Evolutionary conservation across 495 filamentous ascomycete genomes (phyloP).

Genomic region (Aspergillus hancockii): DNA sequence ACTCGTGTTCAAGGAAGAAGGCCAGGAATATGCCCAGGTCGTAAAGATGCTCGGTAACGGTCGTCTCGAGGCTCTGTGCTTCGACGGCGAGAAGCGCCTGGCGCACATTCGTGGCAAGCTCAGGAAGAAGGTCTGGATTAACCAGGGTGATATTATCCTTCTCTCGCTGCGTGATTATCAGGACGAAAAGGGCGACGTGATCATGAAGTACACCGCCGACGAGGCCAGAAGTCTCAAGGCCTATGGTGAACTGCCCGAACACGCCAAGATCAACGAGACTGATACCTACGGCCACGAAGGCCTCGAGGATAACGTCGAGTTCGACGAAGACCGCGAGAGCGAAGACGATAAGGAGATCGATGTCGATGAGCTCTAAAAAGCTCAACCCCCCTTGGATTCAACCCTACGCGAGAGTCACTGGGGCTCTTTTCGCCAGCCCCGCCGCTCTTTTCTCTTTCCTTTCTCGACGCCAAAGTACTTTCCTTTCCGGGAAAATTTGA

Average conservation of each 20-base stretch:
- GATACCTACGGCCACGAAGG: constrained; percentile 79
- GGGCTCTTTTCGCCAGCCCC: constrained; percentile 32
- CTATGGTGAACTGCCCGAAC: constrained; percentile 95
- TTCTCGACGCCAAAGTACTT: constrained; percentile 10
- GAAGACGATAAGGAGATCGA: constrained; percentile 62
- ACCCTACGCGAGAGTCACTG: constrained; percentile 40
- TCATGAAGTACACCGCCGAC: constrained; percentile 97
- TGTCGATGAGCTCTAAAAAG: constrained; percentile 59
- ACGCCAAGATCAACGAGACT: constrained; percentile 99
- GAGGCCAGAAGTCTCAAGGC: constrained; percentile 93
- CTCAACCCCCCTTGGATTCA: constrained; percentile 29
- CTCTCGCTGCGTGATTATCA: constrained; percentile 97
- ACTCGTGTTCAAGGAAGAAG: constrained; percentile 97
- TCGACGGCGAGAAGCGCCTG: constrained; percentile 76
- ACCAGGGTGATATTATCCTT: constrained; percentile 98
- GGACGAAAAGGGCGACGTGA: constrained; percentile 98
- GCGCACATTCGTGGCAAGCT: constrained; percentile 76
- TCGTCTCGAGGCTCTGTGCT: constrained; percentile 93
- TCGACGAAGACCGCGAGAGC: constrained; percentile 59
- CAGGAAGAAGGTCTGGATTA: constrained; percentile 98
- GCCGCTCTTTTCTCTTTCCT: constrained; percentile 33
- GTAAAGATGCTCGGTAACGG: constrained; percentile 99
- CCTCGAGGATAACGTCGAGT: constrained; percentile 61
- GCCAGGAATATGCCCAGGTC: constrained; percentile 98
- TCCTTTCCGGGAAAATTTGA: neutral